Percentiles rank a stretch among this genome's conserved stretches.
Conservation (phyloP, 805 yeast genomes). For the Metschnikowia aberdeeniae region DNA sequence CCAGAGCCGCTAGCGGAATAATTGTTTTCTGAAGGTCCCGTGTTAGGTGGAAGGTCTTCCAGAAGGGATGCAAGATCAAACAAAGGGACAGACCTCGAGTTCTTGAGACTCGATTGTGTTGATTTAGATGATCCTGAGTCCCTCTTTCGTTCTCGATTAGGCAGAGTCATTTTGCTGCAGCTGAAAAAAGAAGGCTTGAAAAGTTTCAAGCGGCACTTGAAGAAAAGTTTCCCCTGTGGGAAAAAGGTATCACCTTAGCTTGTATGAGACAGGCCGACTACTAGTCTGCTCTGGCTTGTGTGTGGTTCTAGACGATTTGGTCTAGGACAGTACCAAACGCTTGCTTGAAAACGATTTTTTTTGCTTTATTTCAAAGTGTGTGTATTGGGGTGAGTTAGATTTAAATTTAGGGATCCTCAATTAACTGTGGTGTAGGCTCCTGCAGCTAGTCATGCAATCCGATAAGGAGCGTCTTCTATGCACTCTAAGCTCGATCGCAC, state of each 20-base stretch:
- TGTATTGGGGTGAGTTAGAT: neutral
- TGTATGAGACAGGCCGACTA: no score
- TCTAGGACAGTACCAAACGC: no score
- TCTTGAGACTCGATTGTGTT: neutral
- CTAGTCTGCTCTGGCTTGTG: no score
- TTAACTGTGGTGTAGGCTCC: slow-evolving; percentile 4
- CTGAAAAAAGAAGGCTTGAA: no score
- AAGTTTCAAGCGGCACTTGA: neutral
- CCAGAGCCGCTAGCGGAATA: slow-evolving; percentile 7
- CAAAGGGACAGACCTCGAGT: slow-evolving; percentile 3
- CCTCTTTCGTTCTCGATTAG: neutral
- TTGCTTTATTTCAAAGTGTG: neutral
- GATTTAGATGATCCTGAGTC: neutral
- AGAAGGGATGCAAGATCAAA: slow-evolving; percentile 10
- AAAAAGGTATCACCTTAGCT: no score
- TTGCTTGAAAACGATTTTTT: neutral
- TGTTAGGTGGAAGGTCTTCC: slow-evolving; percentile 17
- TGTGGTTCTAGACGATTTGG: no score
- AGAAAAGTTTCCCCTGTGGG: neutral
- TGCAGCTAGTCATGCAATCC: slow-evolving; percentile 4
- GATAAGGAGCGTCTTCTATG: slow-evolving; percentile 1
- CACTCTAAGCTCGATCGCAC: neutral
- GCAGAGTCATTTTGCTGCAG: slow-evolving; percentile 1
- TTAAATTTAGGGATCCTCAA: slow-evolving; percentile 3
- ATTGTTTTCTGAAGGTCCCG: slow-evolving; percentile 16